Evolutionary conservation across 192 early-diverging fungal genomes (phyloP).

Genomic region (Linnemannia exigua): DNA sequence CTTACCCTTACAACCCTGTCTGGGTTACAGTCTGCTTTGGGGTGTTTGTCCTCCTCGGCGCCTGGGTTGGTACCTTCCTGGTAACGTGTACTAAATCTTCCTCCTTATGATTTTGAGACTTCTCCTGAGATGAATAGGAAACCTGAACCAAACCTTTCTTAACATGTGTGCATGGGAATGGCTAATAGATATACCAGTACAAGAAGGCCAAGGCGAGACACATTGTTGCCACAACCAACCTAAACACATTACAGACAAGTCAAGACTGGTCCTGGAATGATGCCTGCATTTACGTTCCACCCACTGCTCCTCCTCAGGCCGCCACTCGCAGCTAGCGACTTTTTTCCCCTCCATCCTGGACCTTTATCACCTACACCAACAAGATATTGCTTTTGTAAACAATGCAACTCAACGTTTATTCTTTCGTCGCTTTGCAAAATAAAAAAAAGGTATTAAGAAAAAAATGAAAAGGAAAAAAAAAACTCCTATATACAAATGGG

Average conservation of each 20-base stretch:
- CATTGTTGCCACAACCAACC: background rate
- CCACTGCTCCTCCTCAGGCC: background rate
- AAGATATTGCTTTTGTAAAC: no score
- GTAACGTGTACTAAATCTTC: no score
- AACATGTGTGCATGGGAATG: background rate
- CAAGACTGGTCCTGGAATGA: background rate
- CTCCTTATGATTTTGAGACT: background rate
- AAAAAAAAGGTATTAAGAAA: background rate
- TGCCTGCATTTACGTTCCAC: background rate
- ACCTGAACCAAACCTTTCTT: background rate
- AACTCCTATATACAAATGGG: background rate
- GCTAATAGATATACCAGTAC: background rate
- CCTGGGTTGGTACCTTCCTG: background rate
- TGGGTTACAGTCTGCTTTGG: background rate
- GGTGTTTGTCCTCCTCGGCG: background rate
- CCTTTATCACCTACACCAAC: no score
- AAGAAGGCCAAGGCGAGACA: background rate
- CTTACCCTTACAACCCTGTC: background rate
- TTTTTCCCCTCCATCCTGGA: no score
- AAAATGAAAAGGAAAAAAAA: background rate
- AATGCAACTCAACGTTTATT: background rate
- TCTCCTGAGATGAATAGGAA: background rate
- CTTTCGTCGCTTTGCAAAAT: background rate
- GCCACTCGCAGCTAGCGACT: no score
- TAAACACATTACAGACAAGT: background rate